Base-by-base conservation (phyloP, 2,329 filamentous ascomycete species). In the Colletotrichum euphorbiae region DNA sequence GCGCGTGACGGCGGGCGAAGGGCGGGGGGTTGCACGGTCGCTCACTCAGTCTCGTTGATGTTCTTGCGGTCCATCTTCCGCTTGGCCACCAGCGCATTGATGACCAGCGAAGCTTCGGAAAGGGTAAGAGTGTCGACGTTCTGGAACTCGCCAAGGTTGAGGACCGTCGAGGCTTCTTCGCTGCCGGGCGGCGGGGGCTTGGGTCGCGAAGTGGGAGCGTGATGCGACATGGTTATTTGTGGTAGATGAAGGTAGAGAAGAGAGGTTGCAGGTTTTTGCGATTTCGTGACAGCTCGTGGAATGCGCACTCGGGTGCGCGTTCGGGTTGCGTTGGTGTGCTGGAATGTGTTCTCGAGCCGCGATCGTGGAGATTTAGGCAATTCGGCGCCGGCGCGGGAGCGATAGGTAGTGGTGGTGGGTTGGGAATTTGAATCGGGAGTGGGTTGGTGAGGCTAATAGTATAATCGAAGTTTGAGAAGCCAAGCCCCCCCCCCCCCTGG, bases 111-210 rank as follows among this genome's bases (percentile, higher is more conserved):
- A 2, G 96, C 94, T 82, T 98, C 96, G 38, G 93, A 97, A 60
- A 98, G 88, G 51, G 94, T 97, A 70, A 99, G 85, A 6, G 94
- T 95, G 77, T 96, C 93, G 72, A 97, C 94, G 76, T 95, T 86
- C 74, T 97, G 90, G 81, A 98, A 98, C 78, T 98, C 95, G 81
- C 96, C 96, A 11, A 99, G 91, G 78, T 91, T 92, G 71, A 98
- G 89, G 62, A 89, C 89, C 7, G 88, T 84, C 56, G 91, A 90
- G 24, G 95, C 94, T 82, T 98, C 94, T 80, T 98, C 95, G 78
- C 97, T 94, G 77, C 92, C 91, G 65, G 89, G 86, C 54, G 87
- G 87, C 50, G 85, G 83, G 71, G 90, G 91, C 80, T 91, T 93
- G 70, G 86, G 84, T 69, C 91, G 90, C 62, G 90, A 90, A 31